These are phyloP conservation scores for Bryoglossum gracile DNA, from an alignment of 495 filamentous ascomycete genomes.

Conservation along the genomic window DNA sequence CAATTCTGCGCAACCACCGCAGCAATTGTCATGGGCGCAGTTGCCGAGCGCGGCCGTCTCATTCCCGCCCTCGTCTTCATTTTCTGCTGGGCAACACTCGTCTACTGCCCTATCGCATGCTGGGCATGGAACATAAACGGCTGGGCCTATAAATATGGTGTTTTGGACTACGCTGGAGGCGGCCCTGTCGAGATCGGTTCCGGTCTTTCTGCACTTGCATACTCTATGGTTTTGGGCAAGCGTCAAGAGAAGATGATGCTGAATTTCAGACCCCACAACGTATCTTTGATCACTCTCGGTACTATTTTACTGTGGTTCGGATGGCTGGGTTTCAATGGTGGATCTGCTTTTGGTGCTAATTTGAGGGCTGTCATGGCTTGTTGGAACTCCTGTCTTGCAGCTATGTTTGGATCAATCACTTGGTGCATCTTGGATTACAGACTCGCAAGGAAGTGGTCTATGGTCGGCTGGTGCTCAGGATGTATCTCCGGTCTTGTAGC, in stretches of 20 bases:
- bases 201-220: conserved; percentile 85
- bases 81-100: conserved; percentile 93
- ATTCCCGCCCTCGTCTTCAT: conserved; percentile 92
- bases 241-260: conserved; percentile 99
- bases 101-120: conserved; percentile 93
- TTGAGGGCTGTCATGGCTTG: conserved; percentile 88
- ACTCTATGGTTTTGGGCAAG: conserved; percentile 90
- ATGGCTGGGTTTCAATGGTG: conserved; percentile 98
- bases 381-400: conserved; percentile 94
- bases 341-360: conserved; percentile 94
- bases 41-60: conserved; percentile 89
- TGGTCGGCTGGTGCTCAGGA: conserved; percentile 98
- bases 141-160: conserved; percentile 88
- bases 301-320: conserved; percentile 97
- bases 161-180: conserved; percentile 93
- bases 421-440: conserved; percentile 94
- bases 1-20: conserved; percentile 93
- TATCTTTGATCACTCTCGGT: conserved; percentile 92
- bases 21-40: conserved; percentile 85
- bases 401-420: conserved; percentile 77
- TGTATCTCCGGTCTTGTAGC: conserved; percentile 85
- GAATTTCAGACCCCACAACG: conserved; percentile 87
- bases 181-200: conserved; percentile 97
- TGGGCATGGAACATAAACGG: conserved; percentile 95
- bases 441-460: conserved; percentile 94